A percentile compares a stretch with the other conserved stretches of the same genome.
phyloP scores from a whole-genome alignment of 768 basidiomycete species.

The Lactarius hatsudake region DNA sequence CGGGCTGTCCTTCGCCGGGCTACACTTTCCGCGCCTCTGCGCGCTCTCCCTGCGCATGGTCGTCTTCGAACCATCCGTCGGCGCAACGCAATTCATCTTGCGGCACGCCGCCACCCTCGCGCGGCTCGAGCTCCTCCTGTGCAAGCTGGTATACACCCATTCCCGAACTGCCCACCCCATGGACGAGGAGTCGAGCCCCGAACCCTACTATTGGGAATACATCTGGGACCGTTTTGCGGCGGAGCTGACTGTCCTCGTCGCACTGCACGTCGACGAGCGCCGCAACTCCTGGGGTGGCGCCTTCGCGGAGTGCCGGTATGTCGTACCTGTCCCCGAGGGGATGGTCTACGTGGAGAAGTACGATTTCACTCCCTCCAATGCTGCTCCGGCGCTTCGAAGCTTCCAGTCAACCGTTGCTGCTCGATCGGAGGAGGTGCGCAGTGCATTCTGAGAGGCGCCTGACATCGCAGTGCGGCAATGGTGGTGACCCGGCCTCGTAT shows the following conservation, averaged over 20 bases:
- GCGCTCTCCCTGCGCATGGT: background rate
- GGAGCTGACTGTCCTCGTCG: background rate
- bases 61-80: background rate
- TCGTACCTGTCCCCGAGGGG: background rate
- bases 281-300: too few relatives aligned
- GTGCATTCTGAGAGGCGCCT: too few relatives aligned
- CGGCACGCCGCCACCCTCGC: background rate
- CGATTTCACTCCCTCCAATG: too few relatives aligned
- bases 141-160: background rate
- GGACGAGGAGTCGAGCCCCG: too few relatives aligned
- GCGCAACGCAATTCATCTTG: background rate
- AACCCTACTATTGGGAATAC: background rate
- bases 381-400: background rate
- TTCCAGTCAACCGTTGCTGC: background rate
- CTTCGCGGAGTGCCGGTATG: background rate
- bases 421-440: background rate
- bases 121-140: background rate
- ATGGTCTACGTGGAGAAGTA: background rate
- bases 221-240: background rate
- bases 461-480: too few relatives aligned
- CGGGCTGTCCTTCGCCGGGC: background rate
- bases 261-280: background rate
- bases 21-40: background rate
- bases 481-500: too few relatives aligned
- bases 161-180: too few relatives aligned